Evolutionary conservation across 129 eudicot species (phyloP).

Genomic region (Artemisia argyi): DNA sequence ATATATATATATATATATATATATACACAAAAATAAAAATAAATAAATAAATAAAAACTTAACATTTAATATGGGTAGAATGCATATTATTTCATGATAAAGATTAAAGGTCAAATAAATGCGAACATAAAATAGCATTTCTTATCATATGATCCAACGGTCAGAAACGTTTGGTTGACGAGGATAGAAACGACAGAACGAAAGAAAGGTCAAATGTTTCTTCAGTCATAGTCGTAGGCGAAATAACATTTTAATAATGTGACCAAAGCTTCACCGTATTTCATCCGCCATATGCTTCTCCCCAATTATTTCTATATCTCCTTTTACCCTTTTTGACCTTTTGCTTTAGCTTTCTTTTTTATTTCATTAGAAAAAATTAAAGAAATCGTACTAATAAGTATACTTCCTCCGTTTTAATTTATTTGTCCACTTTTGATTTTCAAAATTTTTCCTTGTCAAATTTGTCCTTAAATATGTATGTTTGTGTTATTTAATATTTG

Average conservation of each 20-base stretch:
- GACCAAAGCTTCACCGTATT: constrained; percentile 27
- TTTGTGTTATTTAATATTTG: too few species aligned
- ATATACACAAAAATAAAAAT: too few species aligned
- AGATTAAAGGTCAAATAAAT: constrained; percentile 5
- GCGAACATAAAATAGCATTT: neutral
- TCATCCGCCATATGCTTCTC: constrained; percentile 22
- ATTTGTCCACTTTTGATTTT: too few species aligned
- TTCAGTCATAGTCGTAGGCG: constrained; percentile 7
- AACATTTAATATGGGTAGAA: too few species aligned
- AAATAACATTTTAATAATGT: neutral
- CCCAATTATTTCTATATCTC: constrained; percentile 25
- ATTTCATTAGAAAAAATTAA: neutral
- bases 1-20: too few species aligned
- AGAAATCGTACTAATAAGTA: neutral
- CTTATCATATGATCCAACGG: constrained; percentile 27
- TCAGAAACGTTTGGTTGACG: constrained; percentile 22
- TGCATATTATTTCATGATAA: neutral
- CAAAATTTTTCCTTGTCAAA: too few species aligned
- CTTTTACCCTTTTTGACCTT: constrained; percentile 32
- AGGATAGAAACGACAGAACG: constrained; percentile 19
- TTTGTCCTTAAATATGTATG: too few species aligned
- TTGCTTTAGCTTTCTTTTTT: constrained; percentile 15
- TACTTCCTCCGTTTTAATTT: too few species aligned
- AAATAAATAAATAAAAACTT: too few species aligned
- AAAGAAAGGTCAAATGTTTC: constrained; percentile 33